phyloP scores from a whole-genome alignment of 1,284 basidiomycete species.

The Volvariella surrecta region DNA sequence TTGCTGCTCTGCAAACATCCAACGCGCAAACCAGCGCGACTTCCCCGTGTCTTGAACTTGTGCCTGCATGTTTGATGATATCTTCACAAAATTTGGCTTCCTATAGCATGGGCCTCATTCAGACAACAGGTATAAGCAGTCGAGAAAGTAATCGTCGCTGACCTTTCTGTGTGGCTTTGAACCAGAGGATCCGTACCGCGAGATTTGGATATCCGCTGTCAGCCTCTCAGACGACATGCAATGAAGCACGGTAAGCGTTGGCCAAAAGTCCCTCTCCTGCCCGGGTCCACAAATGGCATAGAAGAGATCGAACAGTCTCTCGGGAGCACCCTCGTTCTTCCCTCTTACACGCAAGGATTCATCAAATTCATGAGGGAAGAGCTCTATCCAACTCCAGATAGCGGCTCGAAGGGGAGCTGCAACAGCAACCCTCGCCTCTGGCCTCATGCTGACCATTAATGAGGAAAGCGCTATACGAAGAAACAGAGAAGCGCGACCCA shows the following conservation, averaged over 20 bases:
- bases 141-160: constrained; percentile 20
- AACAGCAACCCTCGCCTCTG: constrained; percentile 66
- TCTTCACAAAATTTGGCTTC: constrained; percentile 51
- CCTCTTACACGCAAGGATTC: constrained; percentile 58
- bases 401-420: constrained; percentile 72
- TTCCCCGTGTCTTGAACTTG: constrained; percentile 48
- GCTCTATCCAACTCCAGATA: constrained; percentile 90
- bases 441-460: constrained; percentile 78
- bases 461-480: constrained; percentile 62
- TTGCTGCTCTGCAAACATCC: constrained; percentile 79
- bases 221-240: constrained; percentile 76
- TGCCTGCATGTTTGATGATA: constrained; percentile 41
- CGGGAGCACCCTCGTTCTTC: constrained; percentile 71
- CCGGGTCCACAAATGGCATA: constrained; percentile 42
- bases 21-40: constrained; percentile 68
- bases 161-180: constrained; percentile 15
- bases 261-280: constrained; percentile 63
- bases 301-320: constrained; percentile 77
- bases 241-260: constrained; percentile 71
- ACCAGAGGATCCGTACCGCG: constrained; percentile 14
- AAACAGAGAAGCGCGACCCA: background rate
- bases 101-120: constrained; percentile 17
- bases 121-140: background rate
- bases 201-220: constrained; percentile 37
- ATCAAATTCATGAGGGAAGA: constrained; percentile 76